These are phyloP conservation scores for Neurospora discreta DNA, from an alignment of 495 filamentous ascomycete genomes.

Conservation along the genomic window DNA sequence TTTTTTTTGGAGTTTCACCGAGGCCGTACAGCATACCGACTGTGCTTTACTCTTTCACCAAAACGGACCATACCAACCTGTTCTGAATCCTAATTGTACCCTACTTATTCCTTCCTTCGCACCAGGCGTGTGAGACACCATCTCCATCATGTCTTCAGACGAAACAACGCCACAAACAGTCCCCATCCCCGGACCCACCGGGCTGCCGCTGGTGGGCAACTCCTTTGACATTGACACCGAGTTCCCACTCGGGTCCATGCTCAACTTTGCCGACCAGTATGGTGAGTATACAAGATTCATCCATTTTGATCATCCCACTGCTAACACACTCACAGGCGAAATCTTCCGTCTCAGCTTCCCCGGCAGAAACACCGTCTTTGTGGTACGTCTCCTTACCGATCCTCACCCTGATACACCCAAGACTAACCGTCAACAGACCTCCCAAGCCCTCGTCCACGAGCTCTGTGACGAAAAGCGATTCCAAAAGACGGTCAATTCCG, in stretches of 20 bases:
- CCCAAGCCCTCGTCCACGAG: slow-evolving; percentile 49
- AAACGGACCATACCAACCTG: not conserved
- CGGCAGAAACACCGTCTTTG: slow-evolving; percentile 3
- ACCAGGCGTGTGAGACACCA: not conserved
- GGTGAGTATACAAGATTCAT: slow-evolving; percentile 22
- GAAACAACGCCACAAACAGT: not conserved
- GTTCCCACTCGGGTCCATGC: slow-evolving; percentile 41
- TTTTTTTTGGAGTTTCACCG: not conserved
- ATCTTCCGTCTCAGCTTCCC: slow-evolving; percentile 12
- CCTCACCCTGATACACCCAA: not conserved
- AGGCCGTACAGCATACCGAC: not conserved
- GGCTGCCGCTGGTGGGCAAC: slow-evolving; percentile 49
- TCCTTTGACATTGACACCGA: slow-evolving; percentile 42
- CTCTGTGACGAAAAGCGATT: slow-evolving; percentile 60
- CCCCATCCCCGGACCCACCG: slow-evolving; percentile 44
- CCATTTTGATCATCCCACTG: no score
- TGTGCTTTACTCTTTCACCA: not conserved
- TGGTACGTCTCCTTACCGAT: slow-evolving; percentile 1
- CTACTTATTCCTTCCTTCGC: not conserved
- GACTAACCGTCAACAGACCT: not conserved
- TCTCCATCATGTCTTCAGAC: not conserved
- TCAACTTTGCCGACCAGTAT: slow-evolving; percentile 44
- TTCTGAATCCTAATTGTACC: not conserved
- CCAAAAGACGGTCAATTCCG: slow-evolving; percentile 36
- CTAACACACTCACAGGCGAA: not conserved